phyloP scores from a whole-genome alignment of 345 rosid genomes.

The Eucalyptus rudis region DNA sequence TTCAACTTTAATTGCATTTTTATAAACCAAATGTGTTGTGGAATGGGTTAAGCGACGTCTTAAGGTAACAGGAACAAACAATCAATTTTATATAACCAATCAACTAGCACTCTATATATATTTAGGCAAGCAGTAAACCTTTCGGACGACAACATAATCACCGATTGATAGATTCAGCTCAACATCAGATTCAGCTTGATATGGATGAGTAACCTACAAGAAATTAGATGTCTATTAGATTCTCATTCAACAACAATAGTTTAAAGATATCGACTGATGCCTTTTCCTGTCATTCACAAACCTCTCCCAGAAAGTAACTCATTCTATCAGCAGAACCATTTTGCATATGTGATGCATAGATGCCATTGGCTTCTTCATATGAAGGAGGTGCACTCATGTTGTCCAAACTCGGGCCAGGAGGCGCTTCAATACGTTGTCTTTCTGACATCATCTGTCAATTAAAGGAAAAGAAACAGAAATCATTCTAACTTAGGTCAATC shows the following conservation, averaged over 20 bases:
- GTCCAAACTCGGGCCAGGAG: conserved; percentile 39
- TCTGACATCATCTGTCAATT: conserved; percentile 51
- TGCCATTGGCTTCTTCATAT: conserved; percentile 76
- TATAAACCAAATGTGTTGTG: neutral
- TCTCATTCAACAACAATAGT: neutral
- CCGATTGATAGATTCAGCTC: conserved; percentile 77
- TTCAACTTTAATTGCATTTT: neutral
- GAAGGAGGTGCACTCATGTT: conserved; percentile 71
- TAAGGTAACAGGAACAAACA: neutral
- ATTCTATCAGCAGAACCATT: conserved; percentile 59
- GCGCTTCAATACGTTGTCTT: conserved; percentile 73
- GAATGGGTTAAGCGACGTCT: neutral
- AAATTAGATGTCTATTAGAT: neutral
- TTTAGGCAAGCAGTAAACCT: conserved; percentile 34
- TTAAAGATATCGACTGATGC: neutral
- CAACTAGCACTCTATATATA: neutral
- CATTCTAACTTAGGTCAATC: neutral
- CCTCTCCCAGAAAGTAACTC: conserved; percentile 97
- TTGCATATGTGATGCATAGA: conserved; percentile 51
- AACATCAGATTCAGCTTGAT: conserved; percentile 64
- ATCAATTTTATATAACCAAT: neutral
- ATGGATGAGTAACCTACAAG: conserved; percentile 68
- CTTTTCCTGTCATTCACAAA: conserved; percentile 2
- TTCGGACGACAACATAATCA: conserved; percentile 86
- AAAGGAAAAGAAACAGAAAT: neutral